Percentiles rank a stretch among this genome's conserved stretches.
Conservation (phyloP, 202 grass and related monocot genomes). For the Elaeis oleifera region DNA sequence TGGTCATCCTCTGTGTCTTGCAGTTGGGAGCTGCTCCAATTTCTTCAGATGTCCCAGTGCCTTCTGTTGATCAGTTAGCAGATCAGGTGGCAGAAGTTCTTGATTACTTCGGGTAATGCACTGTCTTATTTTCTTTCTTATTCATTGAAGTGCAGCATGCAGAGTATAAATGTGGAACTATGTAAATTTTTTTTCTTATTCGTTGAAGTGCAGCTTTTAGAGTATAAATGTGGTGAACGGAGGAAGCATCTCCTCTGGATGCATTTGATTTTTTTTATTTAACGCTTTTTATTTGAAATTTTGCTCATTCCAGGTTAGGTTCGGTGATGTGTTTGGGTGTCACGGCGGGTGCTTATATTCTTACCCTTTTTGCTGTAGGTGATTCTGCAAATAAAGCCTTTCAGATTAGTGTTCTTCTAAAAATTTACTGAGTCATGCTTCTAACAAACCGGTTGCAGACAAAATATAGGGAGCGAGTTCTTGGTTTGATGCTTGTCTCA, state of each 20-base stretch:
- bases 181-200: neutral
- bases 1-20: conserved; percentile 31
- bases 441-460: conserved; percentile 42
- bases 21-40: conserved; percentile 96
- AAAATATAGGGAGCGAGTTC: conserved; percentile 84
- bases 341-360: conserved; percentile 89
- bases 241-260: no score
- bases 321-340: conserved; percentile 98
- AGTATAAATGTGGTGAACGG: no score
- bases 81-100: conserved; percentile 94
- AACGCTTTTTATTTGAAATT: conserved; percentile 15
- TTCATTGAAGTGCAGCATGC: no score
- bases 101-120: conserved; percentile 89
- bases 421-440: conserved; percentile 11
- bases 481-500: conserved; percentile 90
- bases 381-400: conserved; percentile 20
- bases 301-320: conserved; percentile 61
- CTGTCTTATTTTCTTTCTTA: conserved; percentile 2
- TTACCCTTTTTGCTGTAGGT: conserved; percentile 88
- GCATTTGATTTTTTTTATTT: neutral
- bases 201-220: no score
- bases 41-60: conserved; percentile 45
- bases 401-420: conserved; percentile 3
- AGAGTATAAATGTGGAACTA: no score
- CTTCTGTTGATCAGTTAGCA: conserved; percentile 78